Percentiles rank a stretch among this genome's conserved stretches.
phyloP scores from a whole-genome alignment of 2,329 filamentous ascomycete genomes.

The Cladosporium sp. region DNA sequence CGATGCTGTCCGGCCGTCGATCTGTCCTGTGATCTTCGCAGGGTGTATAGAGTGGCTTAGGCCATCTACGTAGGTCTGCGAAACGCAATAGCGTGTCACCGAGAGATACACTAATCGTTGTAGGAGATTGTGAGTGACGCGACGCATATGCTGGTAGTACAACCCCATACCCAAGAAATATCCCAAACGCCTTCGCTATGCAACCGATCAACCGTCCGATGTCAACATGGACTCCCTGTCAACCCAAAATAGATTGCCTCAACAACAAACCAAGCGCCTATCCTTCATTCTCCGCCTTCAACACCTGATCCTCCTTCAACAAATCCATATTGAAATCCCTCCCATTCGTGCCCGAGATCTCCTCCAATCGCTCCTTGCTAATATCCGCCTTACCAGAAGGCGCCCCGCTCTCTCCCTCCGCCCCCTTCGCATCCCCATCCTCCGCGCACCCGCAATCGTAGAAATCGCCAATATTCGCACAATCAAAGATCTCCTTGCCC shows the following conservation, averaged over 20 bases:
- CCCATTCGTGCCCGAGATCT: slow-evolving; percentile 22
- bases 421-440: slow-evolving; percentile 32
- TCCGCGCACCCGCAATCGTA: slow-evolving; percentile 62
- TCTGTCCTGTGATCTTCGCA: too few relatives aligned
- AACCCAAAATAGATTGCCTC: neutral
- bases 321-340: slow-evolving; percentile 26
- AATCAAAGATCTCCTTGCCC: slow-evolving; percentile 56
- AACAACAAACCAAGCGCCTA: neutral
- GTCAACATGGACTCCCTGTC: neutral
- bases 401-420: neutral
- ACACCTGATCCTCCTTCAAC: slow-evolving; percentile 11
- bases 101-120: too few relatives aligned
- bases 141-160: too few relatives aligned
- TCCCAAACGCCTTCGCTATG: neutral
- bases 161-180: too few relatives aligned
- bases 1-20: too few relatives aligned
- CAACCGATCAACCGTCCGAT: neutral
- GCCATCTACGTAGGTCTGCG: too few relatives aligned
- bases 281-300: neutral
- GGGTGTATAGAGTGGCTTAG: too few relatives aligned
- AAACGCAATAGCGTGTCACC: too few relatives aligned
- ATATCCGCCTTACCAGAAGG: slow-evolving; percentile 22
- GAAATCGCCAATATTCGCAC: slow-evolving; percentile 58
- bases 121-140: too few relatives aligned
- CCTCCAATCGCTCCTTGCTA: slow-evolving; percentile 24